These are phyloP conservation scores for Euphorbia tirucalli DNA, from an alignment of 345 rosid genomes.

Conservation along the genomic window DNA sequence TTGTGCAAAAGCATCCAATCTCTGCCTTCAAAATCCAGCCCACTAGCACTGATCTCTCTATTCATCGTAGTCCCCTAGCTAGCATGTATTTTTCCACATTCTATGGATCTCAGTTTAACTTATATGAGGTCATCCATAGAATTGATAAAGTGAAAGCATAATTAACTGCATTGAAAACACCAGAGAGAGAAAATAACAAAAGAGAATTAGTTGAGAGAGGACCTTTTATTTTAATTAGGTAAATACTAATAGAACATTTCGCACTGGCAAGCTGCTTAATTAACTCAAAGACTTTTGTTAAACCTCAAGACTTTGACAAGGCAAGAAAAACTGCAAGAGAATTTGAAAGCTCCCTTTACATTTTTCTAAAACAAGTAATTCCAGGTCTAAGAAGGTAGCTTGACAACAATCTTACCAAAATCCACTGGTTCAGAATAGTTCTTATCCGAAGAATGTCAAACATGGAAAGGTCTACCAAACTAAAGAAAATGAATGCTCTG, in stretches of 20 bases:
- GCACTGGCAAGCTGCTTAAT: background rate
- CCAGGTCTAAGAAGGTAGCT: slow-evolving; percentile 23
- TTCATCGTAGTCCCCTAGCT: slow-evolving; percentile 5
- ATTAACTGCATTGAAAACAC: too few species aligned
- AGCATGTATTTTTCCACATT: slow-evolving; percentile 7
- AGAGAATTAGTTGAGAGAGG: too few species aligned
- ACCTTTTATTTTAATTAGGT: background rate
- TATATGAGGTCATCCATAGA: background rate
- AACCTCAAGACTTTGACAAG: slow-evolving; percentile 1
- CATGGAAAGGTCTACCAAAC: slow-evolving; percentile 24
- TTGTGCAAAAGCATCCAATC: slow-evolving; percentile 16
- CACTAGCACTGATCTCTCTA: background rate
- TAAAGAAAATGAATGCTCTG: background rate
- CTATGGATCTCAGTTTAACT: too few species aligned
- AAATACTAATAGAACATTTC: background rate
- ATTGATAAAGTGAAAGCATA: too few species aligned
- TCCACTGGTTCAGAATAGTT: slow-evolving; percentile 9
- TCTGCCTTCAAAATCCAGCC: slow-evolving; percentile 8
- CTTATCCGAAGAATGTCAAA: slow-evolving; percentile 22
- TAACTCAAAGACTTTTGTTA: background rate
- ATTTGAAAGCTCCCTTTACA: slow-evolving; percentile 4
- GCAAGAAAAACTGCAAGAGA: slow-evolving; percentile 12
- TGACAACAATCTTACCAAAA: too few species aligned
- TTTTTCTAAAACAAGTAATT: slow-evolving; percentile 9
- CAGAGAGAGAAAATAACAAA: background rate